Evolutionary conservation across 2,329 filamentous ascomycete genomes (phyloP), one percentile per base, ranked within the genome.

Genomic region (Hypoxylon sp.): DNA sequence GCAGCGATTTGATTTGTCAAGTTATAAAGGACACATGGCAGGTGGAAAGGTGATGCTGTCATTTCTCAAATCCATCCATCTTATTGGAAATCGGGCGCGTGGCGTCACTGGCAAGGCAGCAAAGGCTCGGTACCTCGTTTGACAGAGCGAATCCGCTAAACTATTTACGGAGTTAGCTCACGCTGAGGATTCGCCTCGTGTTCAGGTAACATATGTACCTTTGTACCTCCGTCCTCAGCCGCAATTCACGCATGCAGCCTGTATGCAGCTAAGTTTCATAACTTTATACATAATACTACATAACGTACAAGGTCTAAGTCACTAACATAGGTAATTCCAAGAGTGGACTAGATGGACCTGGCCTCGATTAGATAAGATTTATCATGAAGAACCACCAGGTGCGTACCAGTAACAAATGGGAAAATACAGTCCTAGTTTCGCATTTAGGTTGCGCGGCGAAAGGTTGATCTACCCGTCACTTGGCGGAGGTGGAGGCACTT

Each of bases 191-290:
- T 57, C 53, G 53, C 53, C 53, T 57, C 39, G 35, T 57, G 39
- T 39, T 39, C 37, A 14, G 13, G 53, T 46, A 47, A 17, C 26
- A 4, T 14, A 31, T 47, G 53, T 57, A 57, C 26, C 17, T 35
- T 47, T n/a, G 39, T 44, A 35, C 29, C 53, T 17, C 33, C 39
- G 42, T 42, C 53, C 53, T 57, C 53, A 57, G 53, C 53, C 53
- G 53, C 53, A 57, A 39, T 57, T 13, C 5, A 17, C 4, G 19
- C 26, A 35, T 35, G 53, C 53, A 35, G 5, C 6, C 39, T 35
- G 14, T 35, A 57, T 57, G 53, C 53, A 57, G 53, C 53, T 57
- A 47, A n/a, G 53, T 57, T 57, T 57, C 53, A 57, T 57, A 57
- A 57, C 53, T 57, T 57, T 47, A 24, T 44, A 9, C 17, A 44